These are phyloP conservation scores for Hyaloscypha finlandica DNA, from an alignment of 495 filamentous ascomycete genomes.

Conservation along the genomic window DNA sequence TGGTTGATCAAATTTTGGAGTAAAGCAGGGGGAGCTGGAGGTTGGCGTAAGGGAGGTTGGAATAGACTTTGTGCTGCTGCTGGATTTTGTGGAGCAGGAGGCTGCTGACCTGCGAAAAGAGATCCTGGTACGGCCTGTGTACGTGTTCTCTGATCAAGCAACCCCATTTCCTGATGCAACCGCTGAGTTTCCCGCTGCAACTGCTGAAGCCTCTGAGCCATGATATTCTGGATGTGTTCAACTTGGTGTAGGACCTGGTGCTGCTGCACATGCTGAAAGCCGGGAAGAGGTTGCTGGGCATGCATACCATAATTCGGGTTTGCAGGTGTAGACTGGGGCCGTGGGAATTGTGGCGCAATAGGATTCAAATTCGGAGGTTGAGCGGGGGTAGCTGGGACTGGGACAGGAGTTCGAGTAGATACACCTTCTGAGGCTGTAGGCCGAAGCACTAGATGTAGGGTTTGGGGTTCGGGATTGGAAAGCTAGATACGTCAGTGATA, in stretches of 20 bases:
- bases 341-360: constrained; percentile 15
- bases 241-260: constrained; percentile 28
- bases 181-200: constrained; percentile 29
- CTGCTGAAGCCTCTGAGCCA: constrained; percentile 29
- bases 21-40: constrained; percentile 33
- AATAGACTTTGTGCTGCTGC: constrained; percentile 13
- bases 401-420: constrained; percentile 10
- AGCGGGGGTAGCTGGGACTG: constrained; percentile 17
- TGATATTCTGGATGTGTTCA: constrained; percentile 19
- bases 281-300: constrained; percentile 29
- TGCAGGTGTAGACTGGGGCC: constrained; percentile 25
- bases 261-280: constrained; percentile 29
- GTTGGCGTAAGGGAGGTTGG: constrained; percentile 24
- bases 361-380: constrained; percentile 15
- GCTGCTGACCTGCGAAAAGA: constrained; percentile 4
- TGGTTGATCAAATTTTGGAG: constrained; percentile 42
- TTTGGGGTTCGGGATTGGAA: constrained; percentile 45
- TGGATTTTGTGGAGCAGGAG: constrained; percentile 11
- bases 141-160: constrained; percentile 26
- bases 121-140: constrained; percentile 19
- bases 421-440: constrained; percentile 28
- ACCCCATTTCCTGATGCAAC: constrained; percentile 29
- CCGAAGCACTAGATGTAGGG: constrained; percentile 66
- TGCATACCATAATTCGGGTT: constrained; percentile 28
- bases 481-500: constrained; percentile 37